Conservation (phyloP, 139 green algal genomes). For the Micromonas pusilla region DNA sequence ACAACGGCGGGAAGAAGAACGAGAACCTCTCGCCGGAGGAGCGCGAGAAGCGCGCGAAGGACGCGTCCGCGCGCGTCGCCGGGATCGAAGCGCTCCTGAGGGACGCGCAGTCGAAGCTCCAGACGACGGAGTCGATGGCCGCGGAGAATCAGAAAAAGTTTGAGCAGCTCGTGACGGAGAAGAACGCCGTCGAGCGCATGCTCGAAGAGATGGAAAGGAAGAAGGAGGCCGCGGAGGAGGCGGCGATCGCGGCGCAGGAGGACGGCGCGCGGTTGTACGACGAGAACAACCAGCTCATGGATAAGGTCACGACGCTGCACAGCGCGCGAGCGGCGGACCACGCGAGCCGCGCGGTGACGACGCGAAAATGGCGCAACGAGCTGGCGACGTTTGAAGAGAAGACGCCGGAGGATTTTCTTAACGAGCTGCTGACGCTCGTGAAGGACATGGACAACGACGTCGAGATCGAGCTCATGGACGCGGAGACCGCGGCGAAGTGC, state of each 20-base stretch:
- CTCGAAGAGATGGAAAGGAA: slow-evolving; percentile 20
- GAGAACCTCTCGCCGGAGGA: neutral
- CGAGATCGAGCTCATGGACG: neutral
- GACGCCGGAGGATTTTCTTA: slow-evolving; percentile 16
- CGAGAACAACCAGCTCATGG: neutral
- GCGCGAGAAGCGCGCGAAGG: slow-evolving; percentile 31
- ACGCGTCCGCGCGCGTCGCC: slow-evolving; percentile 3
- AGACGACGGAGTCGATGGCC: neutral
- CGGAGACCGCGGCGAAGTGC: neutral
- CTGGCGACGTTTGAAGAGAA: slow-evolving; percentile 22
- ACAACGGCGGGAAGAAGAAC: neutral
- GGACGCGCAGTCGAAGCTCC: neutral
- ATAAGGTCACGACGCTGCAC: slow-evolving; percentile 16
- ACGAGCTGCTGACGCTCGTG: neutral
- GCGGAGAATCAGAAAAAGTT: neutral
- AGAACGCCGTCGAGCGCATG: slow-evolving; percentile 21
- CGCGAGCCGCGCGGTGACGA: neutral
- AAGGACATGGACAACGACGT: slow-evolving; percentile 24
- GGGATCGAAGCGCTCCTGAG: slow-evolving; percentile 12
- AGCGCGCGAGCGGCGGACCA: neutral
- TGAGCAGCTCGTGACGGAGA: neutral
- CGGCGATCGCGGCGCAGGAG: neutral
- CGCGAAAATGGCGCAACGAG: slow-evolving; percentile 6
- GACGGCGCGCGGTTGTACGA: neutral
- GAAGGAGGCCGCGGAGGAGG: neutral